Percentiles rank a stretch among this genome's conserved stretches.
Evolutionary conservation across 805 yeast species (phyloP).

Genomic region (Candida qinlingensis): DNA sequence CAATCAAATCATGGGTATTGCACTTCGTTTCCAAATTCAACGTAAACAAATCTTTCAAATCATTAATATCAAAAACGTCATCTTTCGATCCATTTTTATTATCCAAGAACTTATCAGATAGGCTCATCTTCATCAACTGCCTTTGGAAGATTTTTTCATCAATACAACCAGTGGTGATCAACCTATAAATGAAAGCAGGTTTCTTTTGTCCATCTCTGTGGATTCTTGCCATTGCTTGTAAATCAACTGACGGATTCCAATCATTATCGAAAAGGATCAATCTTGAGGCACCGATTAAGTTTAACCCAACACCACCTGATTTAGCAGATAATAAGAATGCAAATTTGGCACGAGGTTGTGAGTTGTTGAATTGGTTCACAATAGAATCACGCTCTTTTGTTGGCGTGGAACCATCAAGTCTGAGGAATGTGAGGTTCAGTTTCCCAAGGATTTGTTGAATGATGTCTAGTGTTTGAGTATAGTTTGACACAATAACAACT

Average conservation of each 20-base stretch:
- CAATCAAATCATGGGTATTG: constrained; percentile 75
- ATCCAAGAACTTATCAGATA: constrained; percentile 68
- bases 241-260: constrained; percentile 93
- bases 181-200: constrained; percentile 75
- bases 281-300: constrained; percentile 85
- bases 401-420: constrained; percentile 86
- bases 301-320: constrained; percentile 92
- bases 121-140: constrained; percentile 75
- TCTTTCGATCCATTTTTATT: constrained; percentile 40
- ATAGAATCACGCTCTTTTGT: constrained; percentile 56
- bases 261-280: constrained; percentile 85
- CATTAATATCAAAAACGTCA: constrained; percentile 63
- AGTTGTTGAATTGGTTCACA: constrained; percentile 51
- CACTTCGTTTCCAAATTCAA: constrained; percentile 44
- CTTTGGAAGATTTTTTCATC: constrained; percentile 94
- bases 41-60: constrained; percentile 71
- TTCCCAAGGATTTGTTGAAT: constrained; percentile 52
- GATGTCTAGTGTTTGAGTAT: constrained; percentile 80
- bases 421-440: constrained; percentile 42
- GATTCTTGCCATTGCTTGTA: constrained; percentile 93
- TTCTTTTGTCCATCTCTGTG: constrained; percentile 88
- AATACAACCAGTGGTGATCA: constrained; percentile 82
- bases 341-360: constrained; percentile 31
- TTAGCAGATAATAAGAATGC: constrained; percentile 80
- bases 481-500: constrained; percentile 81